A percentile compares a stretch with the other conserved stretches of the same genome.
Evolutionary conservation across 2,329 filamentous ascomycete genomes (phyloP).

Genomic region (Xylaria sp.): DNA sequence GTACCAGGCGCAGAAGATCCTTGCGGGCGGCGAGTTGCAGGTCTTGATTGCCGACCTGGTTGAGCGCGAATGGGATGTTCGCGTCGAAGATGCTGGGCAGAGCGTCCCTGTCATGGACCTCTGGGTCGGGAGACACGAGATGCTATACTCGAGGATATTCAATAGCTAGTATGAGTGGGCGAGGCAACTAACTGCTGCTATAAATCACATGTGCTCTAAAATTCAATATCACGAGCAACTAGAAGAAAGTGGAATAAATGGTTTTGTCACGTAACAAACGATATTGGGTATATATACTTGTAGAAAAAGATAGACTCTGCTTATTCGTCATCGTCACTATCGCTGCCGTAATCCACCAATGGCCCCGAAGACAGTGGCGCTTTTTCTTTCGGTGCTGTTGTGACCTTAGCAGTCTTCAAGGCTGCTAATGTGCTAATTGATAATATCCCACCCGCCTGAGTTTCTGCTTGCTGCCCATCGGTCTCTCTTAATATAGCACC

Average conservation of each 20-base stretch:
- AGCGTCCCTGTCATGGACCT: conserved; percentile 81
- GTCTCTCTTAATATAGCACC: conserved; percentile 54
- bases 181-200: neutral
- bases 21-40: conserved; percentile 71
- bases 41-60: conserved; percentile 67
- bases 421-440: conserved; percentile 85
- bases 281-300: conserved; percentile 26
- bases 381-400: conserved; percentile 65
- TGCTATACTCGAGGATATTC: conserved; percentile 86
- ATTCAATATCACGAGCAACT: neutral
- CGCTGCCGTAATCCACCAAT: conserved; percentile 88
- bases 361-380: conserved; percentile 69
- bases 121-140: conserved; percentile 84
- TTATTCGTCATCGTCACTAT: conserved; percentile 72
- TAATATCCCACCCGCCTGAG: conserved; percentile 72
- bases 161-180: conserved; percentile 67
- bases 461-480: conserved; percentile 51
- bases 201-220: neutral
- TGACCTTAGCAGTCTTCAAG: conserved; percentile 68
- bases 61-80: conserved; percentile 65
- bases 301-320: conserved; percentile 2
- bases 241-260: neutral
- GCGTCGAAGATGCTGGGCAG: conserved; percentile 76
- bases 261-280: neutral
- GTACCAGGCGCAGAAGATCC: conserved; percentile 79